Evolutionary conservation across 2,329 filamentous ascomycete genomes (phyloP), one percentile per base, ranked within the genome.

Genomic region (Pezizomycotina sp.): DNA sequence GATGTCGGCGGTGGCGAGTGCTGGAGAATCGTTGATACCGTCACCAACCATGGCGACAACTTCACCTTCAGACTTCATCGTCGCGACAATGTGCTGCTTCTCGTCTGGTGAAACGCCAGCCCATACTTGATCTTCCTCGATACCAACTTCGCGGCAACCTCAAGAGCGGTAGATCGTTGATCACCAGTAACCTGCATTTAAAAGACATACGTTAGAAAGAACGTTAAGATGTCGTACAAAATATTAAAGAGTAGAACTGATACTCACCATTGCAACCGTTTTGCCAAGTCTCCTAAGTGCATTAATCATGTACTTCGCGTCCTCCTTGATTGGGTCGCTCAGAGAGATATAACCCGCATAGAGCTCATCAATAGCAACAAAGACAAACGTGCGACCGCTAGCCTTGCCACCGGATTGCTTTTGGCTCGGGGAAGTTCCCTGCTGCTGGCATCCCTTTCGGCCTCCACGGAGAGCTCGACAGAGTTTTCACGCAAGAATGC

Each of bases 11-110:
- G 83, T 92, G 0, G 83, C 89, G 7, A 98, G 71, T 1, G 89
- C 89, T 0, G 89, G 89, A 0, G 83, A 92, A 61, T 98, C 89
- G 58, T 98, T 98, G 67, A 98, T 93, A 26, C 89, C 89, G 56
- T 98, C 89, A 34, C 89, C 84, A 9, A 95, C 84, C 89, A 98
- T 98, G 48, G 81, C 89, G 16, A 95, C 81, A 31, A 77, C 64
- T 50, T 83, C 70, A 43, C 82, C 82, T 32, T 65, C 58, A 0
- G 65, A 62, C 59, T 93, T 82, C 12, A 95, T 67, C 35, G 76
- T 62, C 31, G 72, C 69, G 50, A 98, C 68, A 48, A 95, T 91
- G 18, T 68, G 64, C 55, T 91, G 84, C 56, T 98, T 98, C 60
- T 92, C 79, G 46, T 82, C 76, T 0, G 89, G 89, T 3, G 79